These are phyloP conservation scores for Xenoacremonium recifei DNA, from an alignment of 2,329 filamentous ascomycete species.

Conservation along the genomic window DNA sequence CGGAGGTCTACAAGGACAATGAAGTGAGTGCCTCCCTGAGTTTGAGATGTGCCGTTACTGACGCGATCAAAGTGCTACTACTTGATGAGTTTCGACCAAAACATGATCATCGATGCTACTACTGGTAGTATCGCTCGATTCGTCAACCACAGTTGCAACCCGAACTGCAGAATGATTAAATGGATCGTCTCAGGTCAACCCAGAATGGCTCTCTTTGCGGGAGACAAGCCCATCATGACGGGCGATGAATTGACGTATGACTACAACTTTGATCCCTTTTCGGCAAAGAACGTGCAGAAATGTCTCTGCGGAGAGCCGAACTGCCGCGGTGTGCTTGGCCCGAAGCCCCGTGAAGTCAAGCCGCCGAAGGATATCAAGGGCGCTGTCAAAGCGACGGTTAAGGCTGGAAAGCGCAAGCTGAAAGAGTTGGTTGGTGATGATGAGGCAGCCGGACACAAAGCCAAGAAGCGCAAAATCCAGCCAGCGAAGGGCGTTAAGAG, in stretches of 20 bases:
- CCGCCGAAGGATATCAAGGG: slow-evolving; percentile 43
- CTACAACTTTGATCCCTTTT: slow-evolving; percentile 71
- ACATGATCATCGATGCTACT: slow-evolving; percentile 97
- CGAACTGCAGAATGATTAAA: slow-evolving; percentile 97
- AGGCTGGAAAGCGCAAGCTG: slow-evolving; percentile 56
- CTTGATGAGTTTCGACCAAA: slow-evolving; percentile 96
- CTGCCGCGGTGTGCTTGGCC: slow-evolving; percentile 63
- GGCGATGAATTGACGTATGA: slow-evolving; percentile 97
- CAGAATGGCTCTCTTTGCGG: slow-evolving; percentile 94
- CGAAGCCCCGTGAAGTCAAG: slow-evolving; percentile 58
- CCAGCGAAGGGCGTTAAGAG: slow-evolving; percentile 33
- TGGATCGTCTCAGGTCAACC: slow-evolving; percentile 94
- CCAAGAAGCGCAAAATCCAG: slow-evolving; percentile 45
- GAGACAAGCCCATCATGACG: slow-evolving; percentile 84
- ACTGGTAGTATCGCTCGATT: slow-evolving; percentile 95
- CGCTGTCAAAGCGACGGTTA: slow-evolving; percentile 39
- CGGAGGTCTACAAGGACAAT: slow-evolving; percentile 88
- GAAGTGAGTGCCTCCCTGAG: slow-evolving; percentile 57
- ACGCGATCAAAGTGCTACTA: slow-evolving; percentile 80
- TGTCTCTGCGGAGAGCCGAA: slow-evolving; percentile 63
- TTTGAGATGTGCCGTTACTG: slow-evolving; percentile 6
- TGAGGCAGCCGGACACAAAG: slow-evolving; percentile 39
- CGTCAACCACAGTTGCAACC: slow-evolving; percentile 95
- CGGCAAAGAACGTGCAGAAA: slow-evolving; percentile 65
- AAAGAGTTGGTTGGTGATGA: slow-evolving; percentile 50